phyloP scores from a whole-genome alignment of 1,284 basidiomycete genomes.

The Trametes hirsuta region DNA sequence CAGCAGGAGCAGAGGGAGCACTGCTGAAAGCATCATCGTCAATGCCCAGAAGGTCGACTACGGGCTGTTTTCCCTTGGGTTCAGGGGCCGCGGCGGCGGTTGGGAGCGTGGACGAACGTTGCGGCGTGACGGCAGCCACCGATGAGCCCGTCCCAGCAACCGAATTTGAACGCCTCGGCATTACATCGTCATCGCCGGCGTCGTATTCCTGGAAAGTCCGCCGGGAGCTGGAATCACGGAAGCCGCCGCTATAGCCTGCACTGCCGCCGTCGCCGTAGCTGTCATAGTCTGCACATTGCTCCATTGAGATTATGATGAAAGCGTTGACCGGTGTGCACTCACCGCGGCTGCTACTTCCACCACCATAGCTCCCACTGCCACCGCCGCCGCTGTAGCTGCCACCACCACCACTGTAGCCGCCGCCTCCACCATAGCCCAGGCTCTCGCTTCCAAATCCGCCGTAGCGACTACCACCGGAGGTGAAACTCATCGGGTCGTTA shows the following conservation, averaged over 20 bases:
- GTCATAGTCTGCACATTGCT: constrained; percentile 33
- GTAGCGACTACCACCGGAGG: constrained; percentile 64
- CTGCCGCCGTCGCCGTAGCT: constrained; percentile 40
- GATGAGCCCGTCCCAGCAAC: constrained; percentile 30
- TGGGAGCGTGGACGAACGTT: constrained; percentile 46
- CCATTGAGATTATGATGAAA: constrained; percentile 3
- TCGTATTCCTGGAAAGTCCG: constrained; percentile 92
- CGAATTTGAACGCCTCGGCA: constrained; percentile 47
- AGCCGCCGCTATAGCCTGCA: constrained; percentile 52
- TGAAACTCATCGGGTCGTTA: constrained; percentile 74
- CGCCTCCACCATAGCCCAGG: constrained; percentile 43
- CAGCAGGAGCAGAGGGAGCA: constrained; percentile 34
- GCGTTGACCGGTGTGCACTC: neutral
- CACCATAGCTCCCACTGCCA: constrained; percentile 27
- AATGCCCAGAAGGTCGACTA: constrained; percentile 56
- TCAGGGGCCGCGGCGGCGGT: constrained; percentile 42
- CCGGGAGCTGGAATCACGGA: constrained; percentile 59
- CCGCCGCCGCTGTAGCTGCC: constrained; percentile 37
- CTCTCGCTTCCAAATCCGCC: constrained; percentile 85
- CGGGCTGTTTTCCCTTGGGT: constrained; percentile 43
- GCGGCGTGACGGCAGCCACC: constrained; percentile 28
- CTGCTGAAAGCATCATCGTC: constrained; percentile 63
- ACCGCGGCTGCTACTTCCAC: constrained; percentile 24
- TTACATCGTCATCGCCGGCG: constrained; percentile 89
- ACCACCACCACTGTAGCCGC: constrained; percentile 27